phyloP scores from a whole-genome alignment of 2,329 filamentous ascomycete genomes.

The Dactylonectria macrodidyma region DNA sequence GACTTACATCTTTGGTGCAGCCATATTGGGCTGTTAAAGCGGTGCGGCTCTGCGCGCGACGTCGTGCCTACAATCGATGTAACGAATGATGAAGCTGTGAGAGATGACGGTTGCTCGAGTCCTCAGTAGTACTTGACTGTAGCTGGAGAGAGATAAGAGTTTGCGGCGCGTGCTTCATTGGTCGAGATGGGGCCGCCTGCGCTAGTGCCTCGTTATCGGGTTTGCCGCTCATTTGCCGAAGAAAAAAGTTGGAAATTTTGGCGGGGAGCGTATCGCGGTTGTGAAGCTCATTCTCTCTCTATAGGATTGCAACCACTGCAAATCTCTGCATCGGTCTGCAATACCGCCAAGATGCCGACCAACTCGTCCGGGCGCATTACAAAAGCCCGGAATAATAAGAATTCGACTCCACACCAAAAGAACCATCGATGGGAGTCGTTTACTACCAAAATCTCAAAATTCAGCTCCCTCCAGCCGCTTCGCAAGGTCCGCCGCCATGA shows the following conservation, averaged over 20 bases:
- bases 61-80: constrained; percentile 28
- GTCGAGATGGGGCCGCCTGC: constrained; percentile 32
- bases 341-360: constrained; percentile 69
- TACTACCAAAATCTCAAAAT: constrained; percentile 88
- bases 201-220: constrained; percentile 52
- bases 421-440: constrained; percentile 95
- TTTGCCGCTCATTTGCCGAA: constrained; percentile 52
- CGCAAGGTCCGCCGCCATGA: constrained; percentile 89
- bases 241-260: constrained; percentile 52
- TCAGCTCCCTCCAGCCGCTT: constrained; percentile 91
- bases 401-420: constrained; percentile 81
- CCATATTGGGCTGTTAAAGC: constrained; percentile 54
- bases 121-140: not conserved
- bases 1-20: constrained; percentile 64
- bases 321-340: constrained; percentile 43
- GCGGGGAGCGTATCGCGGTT: constrained; percentile 46
- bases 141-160: constrained; percentile 47
- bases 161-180: constrained; percentile 54
- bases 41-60: constrained; percentile 30
- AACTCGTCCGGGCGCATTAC: constrained; percentile 77
- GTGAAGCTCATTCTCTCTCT: constrained; percentile 41
- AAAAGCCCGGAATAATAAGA: constrained; percentile 79
- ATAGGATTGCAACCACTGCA: constrained; percentile 41
- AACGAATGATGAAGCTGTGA: constrained; percentile 14
- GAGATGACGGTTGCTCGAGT: constrained; percentile 13